Evolutionary conservation across 352 stramenopile species (phyloP).

Genomic region (Pythium apleroticum): DNA sequence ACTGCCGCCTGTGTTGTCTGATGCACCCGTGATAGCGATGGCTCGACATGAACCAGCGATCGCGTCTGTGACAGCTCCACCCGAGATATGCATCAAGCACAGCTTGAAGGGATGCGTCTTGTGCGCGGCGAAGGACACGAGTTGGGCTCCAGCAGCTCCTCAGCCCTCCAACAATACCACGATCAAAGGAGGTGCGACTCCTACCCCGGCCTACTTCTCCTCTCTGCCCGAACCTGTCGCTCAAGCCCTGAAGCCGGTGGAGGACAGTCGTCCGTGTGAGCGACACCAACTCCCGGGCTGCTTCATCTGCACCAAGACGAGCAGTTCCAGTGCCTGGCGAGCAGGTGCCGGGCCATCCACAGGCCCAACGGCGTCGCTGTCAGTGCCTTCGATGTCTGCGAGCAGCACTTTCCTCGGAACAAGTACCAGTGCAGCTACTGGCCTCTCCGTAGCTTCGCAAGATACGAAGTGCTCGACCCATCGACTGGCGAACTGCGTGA

Average conservation of each 20-base stretch:
- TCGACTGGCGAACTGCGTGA: constrained; percentile 65
- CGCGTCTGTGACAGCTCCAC: neutral
- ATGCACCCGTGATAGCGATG: neutral
- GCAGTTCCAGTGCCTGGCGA: constrained; percentile 4
- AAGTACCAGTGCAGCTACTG: neutral
- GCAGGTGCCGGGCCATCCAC: neutral
- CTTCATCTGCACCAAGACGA: constrained; percentile 55
- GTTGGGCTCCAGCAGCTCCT: neutral
- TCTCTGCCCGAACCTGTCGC: neutral
- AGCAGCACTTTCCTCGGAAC: neutral
- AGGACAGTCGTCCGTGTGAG: constrained; percentile 33
- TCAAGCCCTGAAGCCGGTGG: neutral
- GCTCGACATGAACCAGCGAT: neutral
- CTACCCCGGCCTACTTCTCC: neutral
- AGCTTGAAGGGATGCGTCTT: constrained; percentile 65
- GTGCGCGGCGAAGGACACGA: constrained; percentile 37
- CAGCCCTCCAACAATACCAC: neutral
- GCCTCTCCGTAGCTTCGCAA: constrained; percentile 12
- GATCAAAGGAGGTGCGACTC: neutral
- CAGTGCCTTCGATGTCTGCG: neutral
- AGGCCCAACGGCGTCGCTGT: neutral
- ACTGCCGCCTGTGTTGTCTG: neutral
- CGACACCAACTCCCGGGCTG: constrained; percentile 55
- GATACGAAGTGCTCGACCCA: constrained; percentile 47
- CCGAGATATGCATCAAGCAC: constrained; percentile 43